phyloP scores from a whole-genome alignment of 495 filamentous ascomycete genomes.

The Aspergillus panamensis region DNA sequence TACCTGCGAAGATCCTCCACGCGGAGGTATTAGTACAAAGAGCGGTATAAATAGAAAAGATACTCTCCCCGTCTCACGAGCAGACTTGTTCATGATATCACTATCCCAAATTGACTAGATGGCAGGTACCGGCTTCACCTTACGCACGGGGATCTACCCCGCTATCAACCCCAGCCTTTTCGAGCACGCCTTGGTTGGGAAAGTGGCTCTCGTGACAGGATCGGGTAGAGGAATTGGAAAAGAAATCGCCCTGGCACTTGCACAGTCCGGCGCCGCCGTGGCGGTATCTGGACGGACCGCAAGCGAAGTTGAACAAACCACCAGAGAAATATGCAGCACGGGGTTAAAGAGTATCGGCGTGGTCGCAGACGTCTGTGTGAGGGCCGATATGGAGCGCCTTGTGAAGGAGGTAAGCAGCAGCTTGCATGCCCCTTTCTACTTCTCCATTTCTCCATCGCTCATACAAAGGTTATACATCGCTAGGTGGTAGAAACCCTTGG shows the following conservation, averaged over 20 bases:
- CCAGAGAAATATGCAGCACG: background rate
- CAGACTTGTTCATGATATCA: background rate
- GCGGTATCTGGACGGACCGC: background rate
- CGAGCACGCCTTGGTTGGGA: background rate
- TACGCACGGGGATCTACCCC: background rate
- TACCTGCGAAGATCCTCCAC: background rate
- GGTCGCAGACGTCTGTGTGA: background rate
- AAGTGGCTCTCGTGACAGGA: background rate
- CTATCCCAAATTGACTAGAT: background rate
- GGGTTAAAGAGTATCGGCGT: background rate
- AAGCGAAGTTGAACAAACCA: background rate
- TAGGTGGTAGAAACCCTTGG: background rate
- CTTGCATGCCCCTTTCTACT: background rate
- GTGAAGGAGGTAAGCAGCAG: background rate
- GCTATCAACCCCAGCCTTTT: background rate
- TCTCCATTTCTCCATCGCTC: background rate
- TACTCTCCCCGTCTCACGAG: background rate
- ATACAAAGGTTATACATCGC: background rate
- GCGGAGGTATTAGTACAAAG: background rate
- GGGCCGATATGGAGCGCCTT: background rate
- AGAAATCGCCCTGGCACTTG: background rate
- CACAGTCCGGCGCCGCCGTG: background rate
- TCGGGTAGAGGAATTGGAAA: background rate
- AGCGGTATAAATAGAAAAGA: background rate
- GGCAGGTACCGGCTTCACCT: background rate